These are phyloP conservation scores for Aureobasidium namibiae DNA, from an alignment of 2,329 filamentous ascomycete species.

Conservation along the genomic window DNA sequence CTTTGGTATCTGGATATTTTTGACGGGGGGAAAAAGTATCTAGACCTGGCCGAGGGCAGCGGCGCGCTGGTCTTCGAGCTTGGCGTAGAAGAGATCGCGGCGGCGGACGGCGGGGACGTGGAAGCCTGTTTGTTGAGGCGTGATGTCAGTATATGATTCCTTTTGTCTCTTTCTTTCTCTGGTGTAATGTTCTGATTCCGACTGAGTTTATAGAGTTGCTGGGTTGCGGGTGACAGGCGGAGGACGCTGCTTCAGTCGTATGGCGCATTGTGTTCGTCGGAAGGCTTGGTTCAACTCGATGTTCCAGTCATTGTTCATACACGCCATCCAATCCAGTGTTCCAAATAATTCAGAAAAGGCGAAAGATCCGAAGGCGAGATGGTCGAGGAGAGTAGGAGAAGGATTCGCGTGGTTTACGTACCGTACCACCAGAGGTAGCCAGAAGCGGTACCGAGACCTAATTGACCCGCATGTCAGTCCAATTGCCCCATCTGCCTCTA, in stretches of 20 bases:
- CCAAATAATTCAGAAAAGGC: no score
- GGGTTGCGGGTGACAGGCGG: no score
- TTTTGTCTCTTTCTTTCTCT: background rate
- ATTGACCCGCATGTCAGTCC: background rate
- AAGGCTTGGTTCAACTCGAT: no score
- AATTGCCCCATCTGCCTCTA: background rate
- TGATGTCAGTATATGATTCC: constrained; percentile 11
- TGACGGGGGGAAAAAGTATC: background rate
- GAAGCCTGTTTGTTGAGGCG: constrained; percentile 40
- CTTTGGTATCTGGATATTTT: background rate
- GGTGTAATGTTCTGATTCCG: background rate
- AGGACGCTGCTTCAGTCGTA: no score
- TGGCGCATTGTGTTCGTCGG: no score
- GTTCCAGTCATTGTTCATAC: no score
- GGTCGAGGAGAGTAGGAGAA: background rate
- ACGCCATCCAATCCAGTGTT: no score
- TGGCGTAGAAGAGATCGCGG: constrained; percentile 56
- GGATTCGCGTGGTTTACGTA: constrained; percentile 29
- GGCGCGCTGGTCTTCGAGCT: constrained; percentile 55
- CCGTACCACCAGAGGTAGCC: constrained; percentile 63
- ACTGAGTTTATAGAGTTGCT: no score
- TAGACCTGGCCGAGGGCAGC: constrained; percentile 33
- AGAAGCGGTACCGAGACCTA: constrained; percentile 54
- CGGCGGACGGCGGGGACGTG: constrained; percentile 56
- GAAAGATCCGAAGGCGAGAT: background rate